These are phyloP conservation scores for Striga hermonthica DNA, from an alignment of 305 asterid species.

Conservation along the genomic window DNA sequence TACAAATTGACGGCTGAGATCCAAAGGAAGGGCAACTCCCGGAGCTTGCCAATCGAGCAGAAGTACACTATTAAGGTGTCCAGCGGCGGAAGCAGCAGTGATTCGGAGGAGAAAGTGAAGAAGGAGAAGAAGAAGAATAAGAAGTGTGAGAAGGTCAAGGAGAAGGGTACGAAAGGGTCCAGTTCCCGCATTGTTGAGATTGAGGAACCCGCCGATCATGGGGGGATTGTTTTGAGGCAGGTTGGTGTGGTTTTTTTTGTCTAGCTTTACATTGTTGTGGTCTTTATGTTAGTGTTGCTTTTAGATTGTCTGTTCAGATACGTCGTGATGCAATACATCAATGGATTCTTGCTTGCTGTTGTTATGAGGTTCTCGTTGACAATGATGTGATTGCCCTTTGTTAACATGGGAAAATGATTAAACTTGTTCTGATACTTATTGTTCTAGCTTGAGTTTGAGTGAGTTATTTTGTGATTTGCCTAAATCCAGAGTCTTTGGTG, in stretches of 20 bases:
- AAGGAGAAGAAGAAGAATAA: constrained; percentile 37
- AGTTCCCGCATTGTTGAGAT: constrained; percentile 60
- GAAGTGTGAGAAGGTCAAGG: constrained; percentile 40
- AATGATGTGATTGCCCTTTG: no score
- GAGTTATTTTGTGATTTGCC: background rate
- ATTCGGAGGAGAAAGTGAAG: constrained; percentile 26
- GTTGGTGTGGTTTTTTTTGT: constrained; percentile 35
- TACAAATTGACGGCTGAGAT: constrained; percentile 72
- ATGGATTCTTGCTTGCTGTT: no score
- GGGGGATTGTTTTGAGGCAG: constrained; percentile 69
- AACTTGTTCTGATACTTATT: constrained; percentile 5
- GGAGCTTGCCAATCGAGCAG: constrained; percentile 40
- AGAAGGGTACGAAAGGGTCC: constrained; percentile 29
- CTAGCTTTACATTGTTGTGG: background rate
- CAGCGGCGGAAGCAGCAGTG: constrained; percentile 32
- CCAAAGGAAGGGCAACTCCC: constrained; percentile 51
- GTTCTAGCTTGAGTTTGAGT: background rate
- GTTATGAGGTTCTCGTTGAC: no score
- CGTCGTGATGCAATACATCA: background rate
- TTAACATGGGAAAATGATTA: background rate
- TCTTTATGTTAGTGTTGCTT: background rate
- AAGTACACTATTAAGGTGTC: constrained; percentile 59
- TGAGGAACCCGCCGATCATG: constrained; percentile 59
- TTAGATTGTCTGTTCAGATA: background rate
- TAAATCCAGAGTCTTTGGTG: background rate